These are phyloP conservation scores for Tylopilus sp. DNA, from an alignment of 768 basidiomycete species.

Conservation along the genomic window DNA sequence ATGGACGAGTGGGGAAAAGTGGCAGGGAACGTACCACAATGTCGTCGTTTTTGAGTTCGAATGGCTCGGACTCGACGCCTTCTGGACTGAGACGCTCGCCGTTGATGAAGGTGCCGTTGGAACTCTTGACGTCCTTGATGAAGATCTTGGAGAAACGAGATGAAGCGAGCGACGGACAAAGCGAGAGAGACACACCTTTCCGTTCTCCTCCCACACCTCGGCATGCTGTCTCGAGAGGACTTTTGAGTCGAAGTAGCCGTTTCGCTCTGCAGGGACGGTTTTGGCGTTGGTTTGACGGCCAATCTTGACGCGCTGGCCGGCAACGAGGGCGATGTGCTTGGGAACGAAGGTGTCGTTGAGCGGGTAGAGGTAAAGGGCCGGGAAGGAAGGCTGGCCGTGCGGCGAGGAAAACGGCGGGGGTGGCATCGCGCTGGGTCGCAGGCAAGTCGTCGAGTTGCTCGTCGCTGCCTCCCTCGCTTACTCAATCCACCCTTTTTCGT, in stretches of 20 bases:
- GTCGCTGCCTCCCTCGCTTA: conserved; percentile 16
- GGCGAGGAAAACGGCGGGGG: conserved; percentile 33
- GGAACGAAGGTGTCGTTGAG: conserved; percentile 93
- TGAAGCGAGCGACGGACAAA: conserved; percentile 6
- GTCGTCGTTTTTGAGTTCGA: conserved; percentile 92
- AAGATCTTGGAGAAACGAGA: conserved; percentile 58
- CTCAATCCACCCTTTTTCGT: not conserved
- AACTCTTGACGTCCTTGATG: conserved; percentile 98
- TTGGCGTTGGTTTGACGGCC: conserved; percentile 95
- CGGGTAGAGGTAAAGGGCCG: conserved; percentile 75
- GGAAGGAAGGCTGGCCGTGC: conserved; percentile 25
- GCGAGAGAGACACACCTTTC: conserved; percentile 56
- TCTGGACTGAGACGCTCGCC: conserved; percentile 88
- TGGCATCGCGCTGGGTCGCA: conserved; percentile 28
- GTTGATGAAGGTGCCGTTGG: conserved; percentile 98
- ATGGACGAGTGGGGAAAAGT: conserved; percentile 5
- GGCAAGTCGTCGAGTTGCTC: conserved; percentile 13
- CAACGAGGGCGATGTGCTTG: conserved; percentile 82
- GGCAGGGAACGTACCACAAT: conserved; percentile 69
- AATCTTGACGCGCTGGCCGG: conserved; percentile 76
- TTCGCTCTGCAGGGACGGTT: conserved; percentile 87
- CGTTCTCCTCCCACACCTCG: conserved; percentile 94
- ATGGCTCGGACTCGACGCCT: conserved; percentile 87
- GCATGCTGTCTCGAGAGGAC: conserved; percentile 93
- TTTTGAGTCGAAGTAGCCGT: conserved; percentile 97